A percentile compares a stretch with the other conserved stretches of the same genome.
Evolutionary conservation across 768 basidiomycete species (phyloP).

Genomic region (Rhizopogon salebrosus): DNA sequence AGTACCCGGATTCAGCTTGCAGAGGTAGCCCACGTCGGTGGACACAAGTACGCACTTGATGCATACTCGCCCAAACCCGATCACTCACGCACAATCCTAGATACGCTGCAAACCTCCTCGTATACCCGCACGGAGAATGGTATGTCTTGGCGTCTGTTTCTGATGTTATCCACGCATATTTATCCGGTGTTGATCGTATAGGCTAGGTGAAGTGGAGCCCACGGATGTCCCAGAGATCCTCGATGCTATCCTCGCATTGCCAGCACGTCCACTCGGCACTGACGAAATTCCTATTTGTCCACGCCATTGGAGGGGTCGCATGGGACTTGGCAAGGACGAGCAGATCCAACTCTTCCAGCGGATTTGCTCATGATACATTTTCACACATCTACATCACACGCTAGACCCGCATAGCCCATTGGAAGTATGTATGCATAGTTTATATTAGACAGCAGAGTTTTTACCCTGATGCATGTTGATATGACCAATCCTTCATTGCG

Average conservation of each 20-base stretch:
- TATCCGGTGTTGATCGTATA: constrained; percentile 17
- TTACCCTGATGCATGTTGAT: background rate
- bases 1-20: constrained; percentile 42
- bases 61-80: background rate
- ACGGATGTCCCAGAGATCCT: constrained; percentile 53
- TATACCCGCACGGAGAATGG: constrained; percentile 75
- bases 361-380: background rate
- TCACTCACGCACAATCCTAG: constrained; percentile 28
- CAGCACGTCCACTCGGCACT: constrained; percentile 21
- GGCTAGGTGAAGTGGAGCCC: constrained; percentile 60
- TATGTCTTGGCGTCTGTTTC: constrained; percentile 23
- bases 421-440: background rate
- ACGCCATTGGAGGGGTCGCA: constrained; percentile 65
- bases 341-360: constrained; percentile 37
- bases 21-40: constrained; percentile 77
- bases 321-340: constrained; percentile 57
- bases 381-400: background rate
- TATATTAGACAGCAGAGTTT: background rate
- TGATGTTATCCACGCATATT: background rate
- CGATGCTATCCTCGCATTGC: constrained; percentile 33
- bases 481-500: background rate
- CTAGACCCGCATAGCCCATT: background rate
- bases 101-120: constrained; percentile 63
- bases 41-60: constrained; percentile 60
- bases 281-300: constrained; percentile 35